Evolutionary conservation across 306 rosid species (phyloP), one percentile per base, ranked within the genome.

Genomic region (Luffa aegyptiaca): DNA sequence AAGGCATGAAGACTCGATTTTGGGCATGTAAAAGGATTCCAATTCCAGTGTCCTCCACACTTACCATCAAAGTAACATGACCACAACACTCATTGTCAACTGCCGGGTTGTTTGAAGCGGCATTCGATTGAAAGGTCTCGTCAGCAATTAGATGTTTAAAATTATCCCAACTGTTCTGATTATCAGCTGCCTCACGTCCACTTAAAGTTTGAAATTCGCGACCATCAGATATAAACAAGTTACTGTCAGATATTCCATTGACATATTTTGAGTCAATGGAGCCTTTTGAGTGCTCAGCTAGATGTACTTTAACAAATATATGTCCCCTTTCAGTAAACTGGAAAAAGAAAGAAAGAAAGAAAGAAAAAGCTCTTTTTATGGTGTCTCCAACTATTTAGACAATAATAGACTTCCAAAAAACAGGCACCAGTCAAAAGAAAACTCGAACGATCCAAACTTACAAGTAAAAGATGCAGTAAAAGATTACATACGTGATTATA

Each of bases 291-390:
- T 84, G 82, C 82, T 89, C 99, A 59, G 89, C 90, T 46, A 91
- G 87, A 78, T 96, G 91, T 41, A 96, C 97, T 84, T 93, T 89
- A 69, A 96, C 98, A 83, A 96, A 86, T 84, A 93, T 90, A 82
- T 96, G 99, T 56, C 99, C 99, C 61, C 87, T 91, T 84, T 93
- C 98, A 18, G 99, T 96, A 88, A 96, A 96, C 99, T 95, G 97
- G 9, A 37, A 20, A 52, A 4, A 48, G 5, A 3, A 51, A 26
- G 2, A 33, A n/a, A n/a, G n/a, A n/a, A n/a, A 26, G n/a, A 72
- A 58, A 69, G 44, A 26, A 39, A 72, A 58, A 69, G 44, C 5
- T 58, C 45, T 41, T 45, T 10, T 45, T n/a, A 10, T 42, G 77
- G 68, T 63, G 57, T 51, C 16, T 56, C 53, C 59, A 75, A 81